Percentiles rank a stretch among this genome's conserved stretches.
Evolutionary conservation across 179 eudicot species (phyloP).

Genomic region (Patellifolia procumbens): DNA sequence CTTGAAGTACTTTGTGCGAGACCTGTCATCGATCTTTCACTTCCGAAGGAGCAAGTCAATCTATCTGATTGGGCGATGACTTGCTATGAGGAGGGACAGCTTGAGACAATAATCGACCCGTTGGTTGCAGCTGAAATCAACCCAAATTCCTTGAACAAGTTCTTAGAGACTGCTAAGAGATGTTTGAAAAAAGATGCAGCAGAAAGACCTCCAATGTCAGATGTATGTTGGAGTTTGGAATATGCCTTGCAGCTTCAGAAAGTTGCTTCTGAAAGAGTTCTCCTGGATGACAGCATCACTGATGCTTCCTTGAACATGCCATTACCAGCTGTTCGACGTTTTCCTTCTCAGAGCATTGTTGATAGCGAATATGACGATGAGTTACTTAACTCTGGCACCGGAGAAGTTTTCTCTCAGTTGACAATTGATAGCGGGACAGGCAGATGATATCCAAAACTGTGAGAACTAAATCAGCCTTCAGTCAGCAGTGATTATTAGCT

Average conservation of each 20-base stretch:
- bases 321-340: slow-evolving; percentile 31
- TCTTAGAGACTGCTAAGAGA: slow-evolving; percentile 29
- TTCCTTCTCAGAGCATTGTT: slow-evolving; percentile 38
- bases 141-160: slow-evolving; percentile 50
- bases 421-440: slow-evolving; percentile 28
- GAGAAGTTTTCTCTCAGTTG: slow-evolving; percentile 44
- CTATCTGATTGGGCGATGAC: slow-evolving; percentile 54
- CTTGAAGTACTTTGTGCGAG: slow-evolving; percentile 67
- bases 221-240: slow-evolving; percentile 42
- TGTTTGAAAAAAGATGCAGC: slow-evolving; percentile 26
- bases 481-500: not conserved
- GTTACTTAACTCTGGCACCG: slow-evolving; percentile 14
- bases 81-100: slow-evolving; percentile 36
- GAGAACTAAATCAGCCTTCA: not conserved
- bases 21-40: slow-evolving; percentile 39
- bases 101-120: slow-evolving; percentile 60
- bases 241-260: slow-evolving; percentile 35
- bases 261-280: slow-evolving; percentile 17
- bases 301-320: slow-evolving; percentile 46
- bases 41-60: slow-evolving; percentile 43
- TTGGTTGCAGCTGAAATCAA: slow-evolving; percentile 48
- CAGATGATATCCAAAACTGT: slow-evolving; percentile 21
- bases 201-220: slow-evolving; percentile 40
- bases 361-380: slow-evolving; percentile 15
- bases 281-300: slow-evolving; percentile 43